A percentile compares a stretch with the other conserved stretches of the same genome.
Conservation (phyloP, 140 eudicot genomes). For the Senecio squalidus region DNA sequence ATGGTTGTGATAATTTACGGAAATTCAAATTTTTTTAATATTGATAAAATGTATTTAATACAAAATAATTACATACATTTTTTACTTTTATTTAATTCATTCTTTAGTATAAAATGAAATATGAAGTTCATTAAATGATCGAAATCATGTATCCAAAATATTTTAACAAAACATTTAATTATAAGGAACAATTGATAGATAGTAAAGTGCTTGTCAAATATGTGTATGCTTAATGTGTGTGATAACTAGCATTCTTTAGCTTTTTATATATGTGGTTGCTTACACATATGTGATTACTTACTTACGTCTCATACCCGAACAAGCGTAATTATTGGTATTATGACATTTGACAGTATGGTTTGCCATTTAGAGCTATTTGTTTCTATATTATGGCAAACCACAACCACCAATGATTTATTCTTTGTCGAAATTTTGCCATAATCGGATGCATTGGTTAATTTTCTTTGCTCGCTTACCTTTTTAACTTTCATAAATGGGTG, state of each 20-base stretch:
- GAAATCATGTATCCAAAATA: no score
- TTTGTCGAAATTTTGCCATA: not conserved
- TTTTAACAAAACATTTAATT: no score
- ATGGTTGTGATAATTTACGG: no score
- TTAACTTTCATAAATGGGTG: constrained; percentile 16
- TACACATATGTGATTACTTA: constrained; percentile 15
- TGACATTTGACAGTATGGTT: constrained; percentile 14
- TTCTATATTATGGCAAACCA: constrained; percentile 19
- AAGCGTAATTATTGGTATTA: not conserved
- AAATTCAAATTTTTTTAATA: no score
- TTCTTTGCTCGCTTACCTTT: constrained; percentile 13
- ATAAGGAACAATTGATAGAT: constrained; percentile 3
- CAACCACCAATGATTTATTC: constrained; percentile 12
- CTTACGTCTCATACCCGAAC: constrained; percentile 8
- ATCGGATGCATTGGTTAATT: constrained; percentile 3
- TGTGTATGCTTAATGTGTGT: not conserved
- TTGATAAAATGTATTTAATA: no score
- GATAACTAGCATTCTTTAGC: not conserved
- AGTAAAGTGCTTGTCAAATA: constrained; percentile 6
- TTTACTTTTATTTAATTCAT: no score
- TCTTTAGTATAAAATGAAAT: no score
- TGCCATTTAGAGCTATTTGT: not conserved
- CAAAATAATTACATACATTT: no score
- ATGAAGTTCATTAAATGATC: no score
- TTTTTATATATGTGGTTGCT: constrained; percentile 4